Conservation (phyloP, 495 filamentous ascomycete species). For the Elasticomyces elasticus region DNA sequence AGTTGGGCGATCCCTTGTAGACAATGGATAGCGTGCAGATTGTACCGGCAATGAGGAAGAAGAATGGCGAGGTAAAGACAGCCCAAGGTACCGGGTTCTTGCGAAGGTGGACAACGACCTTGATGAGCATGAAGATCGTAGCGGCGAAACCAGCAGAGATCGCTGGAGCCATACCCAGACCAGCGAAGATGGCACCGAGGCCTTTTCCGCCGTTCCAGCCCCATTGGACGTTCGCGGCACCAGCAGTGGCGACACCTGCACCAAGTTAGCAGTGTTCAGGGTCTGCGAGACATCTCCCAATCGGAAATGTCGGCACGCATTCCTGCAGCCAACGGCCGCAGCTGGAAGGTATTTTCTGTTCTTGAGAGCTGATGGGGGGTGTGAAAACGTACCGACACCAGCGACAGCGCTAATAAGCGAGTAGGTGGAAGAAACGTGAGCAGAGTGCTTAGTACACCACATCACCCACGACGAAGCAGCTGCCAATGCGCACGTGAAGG, state of each 20-base stretch:
- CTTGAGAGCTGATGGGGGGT: too few relatives aligned
- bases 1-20: constrained; percentile 53
- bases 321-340: too few relatives aligned
- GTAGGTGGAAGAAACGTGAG: constrained; percentile 58
- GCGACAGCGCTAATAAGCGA: constrained; percentile 53
- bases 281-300: too few relatives aligned
- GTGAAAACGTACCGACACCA: constrained; percentile 38
- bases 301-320: too few relatives aligned
- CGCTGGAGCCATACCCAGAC: constrained; percentile 52
- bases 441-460: constrained; percentile 27
- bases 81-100: constrained; percentile 36
- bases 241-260: constrained; percentile 43
- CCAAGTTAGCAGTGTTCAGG: too few relatives aligned
- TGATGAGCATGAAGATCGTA: constrained; percentile 53
- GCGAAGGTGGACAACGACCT: constrained; percentile 52
- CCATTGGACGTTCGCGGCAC: constrained; percentile 44
- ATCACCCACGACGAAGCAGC: constrained; percentile 48
- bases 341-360: too few relatives aligned
- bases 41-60: constrained; percentile 40
- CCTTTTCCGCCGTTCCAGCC: constrained; percentile 38
- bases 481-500: constrained; percentile 51
- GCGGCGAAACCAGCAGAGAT: constrained; percentile 50
- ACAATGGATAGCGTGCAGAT: constrained; percentile 43
- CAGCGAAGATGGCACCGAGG: constrained; percentile 50
- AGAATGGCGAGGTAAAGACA: constrained; percentile 49